phyloP scores from a whole-genome alignment of 192 early-diverging fungal genomes.

The Umbelopsis isabellina region DNA sequence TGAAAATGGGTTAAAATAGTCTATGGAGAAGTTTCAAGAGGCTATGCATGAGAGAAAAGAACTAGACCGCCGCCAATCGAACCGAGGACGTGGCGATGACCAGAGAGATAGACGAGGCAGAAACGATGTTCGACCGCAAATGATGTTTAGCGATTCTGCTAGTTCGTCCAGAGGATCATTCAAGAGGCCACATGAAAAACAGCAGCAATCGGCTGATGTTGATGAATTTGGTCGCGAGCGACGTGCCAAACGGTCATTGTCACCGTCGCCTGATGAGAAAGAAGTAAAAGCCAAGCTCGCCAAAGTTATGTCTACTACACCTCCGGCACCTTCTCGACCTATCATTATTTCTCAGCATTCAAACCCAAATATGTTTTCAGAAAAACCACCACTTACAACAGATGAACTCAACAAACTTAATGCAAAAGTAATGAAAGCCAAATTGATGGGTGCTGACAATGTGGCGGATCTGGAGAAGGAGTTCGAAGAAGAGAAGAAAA shows the following conservation, averaged over 20 bases:
- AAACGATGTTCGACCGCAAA: constrained; percentile 20
- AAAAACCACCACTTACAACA: constrained; percentile 43
- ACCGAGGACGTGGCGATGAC: constrained; percentile 20
- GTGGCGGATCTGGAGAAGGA: constrained; percentile 68
- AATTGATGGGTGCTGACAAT: constrained; percentile 67
- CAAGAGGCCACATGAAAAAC: constrained; percentile 3
- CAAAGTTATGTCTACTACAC: neutral
- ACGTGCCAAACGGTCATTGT: constrained; percentile 13
- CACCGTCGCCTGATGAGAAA: neutral
- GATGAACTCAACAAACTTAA: constrained; percentile 87
- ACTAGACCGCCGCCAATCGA: constrained; percentile 50
- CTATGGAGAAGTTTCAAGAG: constrained; percentile 66
- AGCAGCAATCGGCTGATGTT: constrained; percentile 15
- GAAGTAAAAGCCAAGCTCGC: neutral
- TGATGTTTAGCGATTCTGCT: constrained; percentile 36
- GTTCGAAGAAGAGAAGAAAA: constrained; percentile 63
- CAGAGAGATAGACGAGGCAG: constrained; percentile 9
- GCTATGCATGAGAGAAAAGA: constrained; percentile 67
- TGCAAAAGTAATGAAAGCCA: constrained; percentile 80
- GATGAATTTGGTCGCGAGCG: constrained; percentile 41
- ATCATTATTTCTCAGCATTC: constrained; percentile 30
- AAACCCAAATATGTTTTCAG: constrained; percentile 12
- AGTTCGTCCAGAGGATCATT: neutral
- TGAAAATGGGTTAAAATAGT: constrained; percentile 36
- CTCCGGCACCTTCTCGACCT: constrained; percentile 5